Conservation (phyloP, 2,329 filamentous ascomycete genomes). For the Fusarium torulosum region DNA sequence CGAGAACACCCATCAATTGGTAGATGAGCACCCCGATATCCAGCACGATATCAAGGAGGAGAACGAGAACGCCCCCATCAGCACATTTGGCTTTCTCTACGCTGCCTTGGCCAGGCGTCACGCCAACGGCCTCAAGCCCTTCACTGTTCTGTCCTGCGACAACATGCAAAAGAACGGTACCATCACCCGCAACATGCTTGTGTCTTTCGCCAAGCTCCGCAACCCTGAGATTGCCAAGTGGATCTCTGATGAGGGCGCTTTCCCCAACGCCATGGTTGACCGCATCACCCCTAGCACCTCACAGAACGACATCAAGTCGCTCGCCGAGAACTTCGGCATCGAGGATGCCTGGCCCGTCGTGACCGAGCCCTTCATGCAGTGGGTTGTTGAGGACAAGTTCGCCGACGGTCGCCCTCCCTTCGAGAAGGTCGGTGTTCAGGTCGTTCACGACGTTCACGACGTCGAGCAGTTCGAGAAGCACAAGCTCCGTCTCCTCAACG, state of each 20-base stretch:
- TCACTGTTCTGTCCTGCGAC: slow-evolving; percentile 67
- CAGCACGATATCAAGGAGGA: slow-evolving; percentile 61
- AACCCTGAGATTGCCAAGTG: slow-evolving; percentile 63
- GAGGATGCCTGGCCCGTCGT: slow-evolving; percentile 66
- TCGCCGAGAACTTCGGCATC: slow-evolving; percentile 60
- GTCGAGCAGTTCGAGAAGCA: slow-evolving; percentile 69
- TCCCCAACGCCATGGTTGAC: slow-evolving; percentile 69
- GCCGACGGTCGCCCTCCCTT: slow-evolving; percentile 64
- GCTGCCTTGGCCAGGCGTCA: slow-evolving; percentile 62
- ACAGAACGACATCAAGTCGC: slow-evolving; percentile 58
- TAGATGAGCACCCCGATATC: slow-evolving; percentile 63
- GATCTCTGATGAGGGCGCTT: slow-evolving; percentile 61
- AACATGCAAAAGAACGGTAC: slow-evolving; percentile 70
- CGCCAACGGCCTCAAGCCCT: slow-evolving; percentile 61
- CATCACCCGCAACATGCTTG: slow-evolving; percentile 65
- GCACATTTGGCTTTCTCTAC: slow-evolving; percentile 66
- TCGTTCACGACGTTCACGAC: slow-evolving; percentile 63
- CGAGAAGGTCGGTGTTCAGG: slow-evolving; percentile 65
- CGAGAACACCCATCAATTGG: slow-evolving; percentile 67
- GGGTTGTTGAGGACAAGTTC: slow-evolving; percentile 67
- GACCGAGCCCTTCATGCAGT: slow-evolving; percentile 68
- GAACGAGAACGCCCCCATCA: slow-evolving; percentile 59
- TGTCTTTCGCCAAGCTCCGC: slow-evolving; percentile 61
- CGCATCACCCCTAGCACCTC: slow-evolving; percentile 66
- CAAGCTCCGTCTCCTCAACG: slow-evolving; percentile 68